Evolutionary conservation across 2,329 filamentous ascomycete genomes (phyloP), one percentile per base, ranked within the genome.

Genomic region (Calonectria montana): DNA sequence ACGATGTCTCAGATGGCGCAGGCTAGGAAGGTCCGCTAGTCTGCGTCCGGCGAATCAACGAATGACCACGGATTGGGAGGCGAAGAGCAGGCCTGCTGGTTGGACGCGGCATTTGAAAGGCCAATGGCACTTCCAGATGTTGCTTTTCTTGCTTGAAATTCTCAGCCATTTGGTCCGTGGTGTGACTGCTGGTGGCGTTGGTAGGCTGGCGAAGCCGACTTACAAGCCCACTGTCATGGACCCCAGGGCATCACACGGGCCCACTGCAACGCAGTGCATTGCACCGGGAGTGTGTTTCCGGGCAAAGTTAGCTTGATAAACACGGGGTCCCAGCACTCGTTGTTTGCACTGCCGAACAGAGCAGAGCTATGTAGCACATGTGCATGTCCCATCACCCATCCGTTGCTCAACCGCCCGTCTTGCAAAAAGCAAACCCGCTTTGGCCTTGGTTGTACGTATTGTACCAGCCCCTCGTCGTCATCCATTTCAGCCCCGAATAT

Each of bases 21-120:
- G 39, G 57, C 57, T 62, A 45, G 48, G 23, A 39, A 62, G 23
- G 39, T 21, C 16, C 37, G 39, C 57, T 62, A 62, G 57, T 29
- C 57, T 62, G 5, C 39, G 57, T 62, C 37, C 57, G 39, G 57
- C 57, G 57, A 23, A 62, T 62, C 53, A 59, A 59, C 53, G 21
- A 59, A 59, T 59, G 53, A 21, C 53, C 53, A 31, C 12, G 21
- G 31, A 39, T 23, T 12, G 12, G 27, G 25, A 55, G 50, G 31
- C n/a, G 43, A 23, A n/a, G 18, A 39, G 31, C 29, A 57, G 27
- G 7, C 4, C 4, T 16, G 50, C 50, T 55, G 50, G 48, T 9
- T 55, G 50, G 29, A 55, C 27, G 13, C 13, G n/a, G 18, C 53
- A 37, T 57, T 21, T 2, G 7, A 21, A 13, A 37, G 31, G 3